Evolutionary conservation across 352 stramenopile genomes (phyloP), one percentile per base, ranked within the genome.

Genomic region (Globisporangium perplexum): DNA sequence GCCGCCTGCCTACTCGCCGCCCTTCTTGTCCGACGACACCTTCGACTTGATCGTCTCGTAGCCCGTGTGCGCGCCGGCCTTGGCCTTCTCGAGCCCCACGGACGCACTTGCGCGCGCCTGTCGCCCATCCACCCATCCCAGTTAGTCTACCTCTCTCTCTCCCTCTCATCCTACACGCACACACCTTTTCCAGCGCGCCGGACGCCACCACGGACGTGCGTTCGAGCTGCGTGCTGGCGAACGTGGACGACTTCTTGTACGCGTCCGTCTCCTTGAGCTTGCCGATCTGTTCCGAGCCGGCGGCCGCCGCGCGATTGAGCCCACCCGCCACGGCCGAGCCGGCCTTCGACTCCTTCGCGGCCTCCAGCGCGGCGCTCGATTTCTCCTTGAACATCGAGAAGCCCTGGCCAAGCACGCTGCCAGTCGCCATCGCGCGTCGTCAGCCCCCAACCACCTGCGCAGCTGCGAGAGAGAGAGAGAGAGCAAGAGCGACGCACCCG

Each of bases 181-280:
- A 20, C 20, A 88, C 79, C 76, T 88, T 88, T 57, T 89, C 82
- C 43, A 86, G 62, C 12, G 76, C 75, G 44, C 72, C 82, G 30
- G 76, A 86, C 8, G 82, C 82, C 24, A 88, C 82, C 10, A 80
- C 35, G 10, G 78, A 82, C 50, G 74, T 86, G 51, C 79, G 68
- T 55, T 88, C 77, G 48, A 80, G 80, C 28, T 67, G 66, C 18
- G 67, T 68, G 49, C 73, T 83, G 14, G 80, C 80, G 8, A 86
- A 65, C 24, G 59, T 76, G 12, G 77, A 82, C 20, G 77, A 86
- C 61, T 86, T 89, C 65, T 95, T 95, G 72, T 86, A 95, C 30
- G 82, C 80, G 7, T 90, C 84, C 28, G 84, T 88, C 51, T 88
- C 82, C 62, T 90, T 89, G 4, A 95, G 66, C 66, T 90, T 92